These are phyloP conservation scores for Lanmaoa rubissima DNA, from an alignment of 768 basidiomycete species.

Conservation along the genomic window DNA sequence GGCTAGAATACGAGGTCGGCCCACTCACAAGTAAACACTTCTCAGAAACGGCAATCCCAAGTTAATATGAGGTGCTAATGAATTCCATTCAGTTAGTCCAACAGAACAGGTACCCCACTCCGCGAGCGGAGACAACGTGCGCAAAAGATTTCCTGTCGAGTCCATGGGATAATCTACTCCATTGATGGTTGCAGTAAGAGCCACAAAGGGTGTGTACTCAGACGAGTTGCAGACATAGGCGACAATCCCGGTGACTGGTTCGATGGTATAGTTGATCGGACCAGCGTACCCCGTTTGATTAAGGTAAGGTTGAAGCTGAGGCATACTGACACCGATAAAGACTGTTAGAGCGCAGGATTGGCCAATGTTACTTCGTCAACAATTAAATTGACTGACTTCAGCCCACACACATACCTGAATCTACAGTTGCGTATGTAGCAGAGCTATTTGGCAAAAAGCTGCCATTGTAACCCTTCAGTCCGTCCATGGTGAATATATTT, in stretches of 20 bases:
- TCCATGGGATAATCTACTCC: conserved; percentile 27
- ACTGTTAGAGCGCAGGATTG: neutral
- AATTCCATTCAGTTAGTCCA: neutral
- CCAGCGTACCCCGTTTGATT: conserved; percentile 8
- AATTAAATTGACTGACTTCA: neutral
- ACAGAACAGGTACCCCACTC: conserved; percentile 14
- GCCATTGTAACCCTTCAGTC: conserved; percentile 22
- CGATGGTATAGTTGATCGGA: conserved; percentile 11
- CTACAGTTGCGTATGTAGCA: conserved; percentile 3
- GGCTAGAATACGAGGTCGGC: neutral
- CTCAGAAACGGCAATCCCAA: conserved; percentile 18
- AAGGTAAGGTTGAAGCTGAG: conserved; percentile 7
- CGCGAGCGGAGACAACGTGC: conserved; percentile 1
- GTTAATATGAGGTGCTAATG: neutral
- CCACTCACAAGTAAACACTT: conserved; percentile 17
- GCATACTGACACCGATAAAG: conserved; percentile 3
- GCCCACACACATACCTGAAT: conserved; percentile 9
- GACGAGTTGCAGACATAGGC: conserved; percentile 22
- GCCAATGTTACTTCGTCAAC: neutral
- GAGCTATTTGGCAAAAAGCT: conserved; percentile 11
- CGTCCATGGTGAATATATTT: conserved; percentile 12
- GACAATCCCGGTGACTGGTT: neutral
- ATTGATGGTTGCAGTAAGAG: conserved; percentile 24
- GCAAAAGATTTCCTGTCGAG: conserved; percentile 19
- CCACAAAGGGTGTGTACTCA: conserved; percentile 9